phyloP scores from a whole-genome alignment of 768 basidiomycete genomes.

The Lyophyllum decastes region DNA sequence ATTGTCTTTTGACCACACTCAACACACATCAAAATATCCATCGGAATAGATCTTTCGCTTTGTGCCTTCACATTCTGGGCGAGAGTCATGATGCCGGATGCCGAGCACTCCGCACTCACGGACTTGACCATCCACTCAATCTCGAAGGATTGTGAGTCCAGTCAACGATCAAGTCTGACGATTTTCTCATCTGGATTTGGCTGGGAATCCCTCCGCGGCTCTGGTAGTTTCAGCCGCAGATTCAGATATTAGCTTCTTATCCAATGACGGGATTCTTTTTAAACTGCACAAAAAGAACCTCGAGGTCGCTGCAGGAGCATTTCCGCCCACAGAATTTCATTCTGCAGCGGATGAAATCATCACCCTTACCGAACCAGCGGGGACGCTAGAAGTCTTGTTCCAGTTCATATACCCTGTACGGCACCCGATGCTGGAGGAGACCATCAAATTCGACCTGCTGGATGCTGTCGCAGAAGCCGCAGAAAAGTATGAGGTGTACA shows the following conservation, averaged over 20 bases:
- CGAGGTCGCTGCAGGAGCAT: constrained; percentile 1
- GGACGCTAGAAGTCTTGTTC: not conserved
- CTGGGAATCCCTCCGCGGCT: too few species aligned
- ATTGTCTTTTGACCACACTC: too few species aligned
- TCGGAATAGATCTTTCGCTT: too few species aligned
- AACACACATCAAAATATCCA: too few species aligned
- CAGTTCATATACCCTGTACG: constrained; percentile 2
- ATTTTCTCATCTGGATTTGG: too few species aligned
- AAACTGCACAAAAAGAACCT: constrained; percentile 14
- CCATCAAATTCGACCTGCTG: constrained; percentile 1
- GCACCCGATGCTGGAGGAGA: not conserved
- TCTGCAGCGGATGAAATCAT: not conserved
- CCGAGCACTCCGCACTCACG: too few species aligned
- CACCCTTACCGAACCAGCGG: constrained; percentile 1
- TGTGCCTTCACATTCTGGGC: too few species aligned
- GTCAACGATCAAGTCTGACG: too few species aligned
- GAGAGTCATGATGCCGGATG: too few species aligned
- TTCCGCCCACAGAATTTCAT: constrained; percentile 8
- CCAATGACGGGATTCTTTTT: constrained; percentile 13
- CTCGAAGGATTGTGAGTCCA: too few species aligned
- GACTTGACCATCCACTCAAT: too few species aligned
- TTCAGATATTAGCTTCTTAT: constrained; percentile 14
- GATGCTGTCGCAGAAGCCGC: constrained; percentile 11
- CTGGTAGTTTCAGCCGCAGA: not conserved
- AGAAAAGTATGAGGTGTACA: constrained; percentile 19